Conservation (phyloP, 768 basidiomycete genomes). For the Leccinum uliginosum region DNA sequence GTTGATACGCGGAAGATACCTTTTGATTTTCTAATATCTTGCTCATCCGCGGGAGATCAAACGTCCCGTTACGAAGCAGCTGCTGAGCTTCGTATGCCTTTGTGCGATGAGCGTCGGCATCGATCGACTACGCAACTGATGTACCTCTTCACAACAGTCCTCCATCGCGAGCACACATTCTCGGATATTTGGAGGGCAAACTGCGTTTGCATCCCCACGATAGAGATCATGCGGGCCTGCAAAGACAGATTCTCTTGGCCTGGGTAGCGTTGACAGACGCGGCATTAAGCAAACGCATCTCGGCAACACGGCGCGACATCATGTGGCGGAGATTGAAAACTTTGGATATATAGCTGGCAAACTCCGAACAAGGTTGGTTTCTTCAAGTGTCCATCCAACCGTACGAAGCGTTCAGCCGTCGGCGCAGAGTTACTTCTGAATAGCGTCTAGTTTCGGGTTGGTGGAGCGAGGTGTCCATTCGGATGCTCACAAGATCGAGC, state of each 20-base stretch:
- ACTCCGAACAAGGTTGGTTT: constrained; percentile 20
- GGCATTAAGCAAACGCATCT: constrained; percentile 32
- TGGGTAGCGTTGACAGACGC: constrained; percentile 45
- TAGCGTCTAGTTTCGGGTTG: constrained; percentile 68
- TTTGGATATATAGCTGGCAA: constrained; percentile 24
- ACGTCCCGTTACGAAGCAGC: constrained; percentile 64
- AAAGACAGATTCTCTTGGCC: constrained; percentile 65
- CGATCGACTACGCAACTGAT: not conserved
- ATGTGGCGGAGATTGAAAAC: constrained; percentile 26
- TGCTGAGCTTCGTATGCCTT: constrained; percentile 68
- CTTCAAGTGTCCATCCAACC: constrained; percentile 65
- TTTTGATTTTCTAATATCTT: constrained; percentile 64
- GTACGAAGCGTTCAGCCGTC: constrained; percentile 55
- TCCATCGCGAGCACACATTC: constrained; percentile 79
- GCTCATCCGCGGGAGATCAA: constrained; percentile 67
- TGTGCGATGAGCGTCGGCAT: not conserved
- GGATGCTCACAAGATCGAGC: constrained; percentile 51
- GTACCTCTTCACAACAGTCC: constrained; percentile 77
- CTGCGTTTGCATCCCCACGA: constrained; percentile 56
- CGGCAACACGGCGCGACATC: constrained; percentile 12
- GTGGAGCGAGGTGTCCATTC: constrained; percentile 65
- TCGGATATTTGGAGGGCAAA: constrained; percentile 65
- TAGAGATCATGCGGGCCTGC: constrained; percentile 62
- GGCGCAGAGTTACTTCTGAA: constrained; percentile 43
- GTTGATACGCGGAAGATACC: constrained; percentile 33